Evolutionary conservation across 306 rosid species (phyloP).

Genomic region (Senna tora): DNA sequence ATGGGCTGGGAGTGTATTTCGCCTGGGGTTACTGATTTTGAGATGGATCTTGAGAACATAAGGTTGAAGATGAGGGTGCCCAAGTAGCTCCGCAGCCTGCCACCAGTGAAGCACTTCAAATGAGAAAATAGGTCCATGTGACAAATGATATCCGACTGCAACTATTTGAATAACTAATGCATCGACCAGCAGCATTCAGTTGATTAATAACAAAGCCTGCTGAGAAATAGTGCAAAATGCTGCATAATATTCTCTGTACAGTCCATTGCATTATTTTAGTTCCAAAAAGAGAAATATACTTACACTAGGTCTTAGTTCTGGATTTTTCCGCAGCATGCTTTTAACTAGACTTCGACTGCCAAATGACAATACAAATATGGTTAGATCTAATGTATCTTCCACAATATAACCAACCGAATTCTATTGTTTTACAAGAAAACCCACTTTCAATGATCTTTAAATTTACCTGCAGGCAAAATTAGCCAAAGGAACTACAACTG

Average conservation of each 20-base stretch:
- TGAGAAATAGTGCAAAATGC: conserved; percentile 25
- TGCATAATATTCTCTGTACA: conserved; percentile 16
- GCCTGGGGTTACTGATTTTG: conserved; percentile 80
- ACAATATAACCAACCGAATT: conserved; percentile 9
- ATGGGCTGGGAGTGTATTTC: conserved; percentile 54
- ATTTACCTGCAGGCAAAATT: conserved; percentile 25
- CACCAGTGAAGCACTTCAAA: conserved; percentile 44
- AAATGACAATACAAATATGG: conserved; percentile 44
- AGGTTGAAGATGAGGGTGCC: conserved; percentile 82
- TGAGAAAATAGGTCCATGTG: conserved; percentile 43
- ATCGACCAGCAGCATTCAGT: not conserved
- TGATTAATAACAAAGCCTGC: conserved; percentile 5
- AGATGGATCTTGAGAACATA: conserved; percentile 78
- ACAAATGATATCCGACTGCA: conserved; percentile 27
- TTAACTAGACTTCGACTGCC: conserved; percentile 93
- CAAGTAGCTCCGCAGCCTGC: conserved; percentile 93
- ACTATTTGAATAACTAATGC: not conserved
- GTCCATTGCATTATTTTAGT: conserved; percentile 34
- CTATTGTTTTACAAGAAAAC: conserved; percentile 27
- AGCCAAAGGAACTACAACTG: conserved; percentile 23
- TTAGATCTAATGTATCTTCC: conserved; percentile 30
- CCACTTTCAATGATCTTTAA: conserved; percentile 27
- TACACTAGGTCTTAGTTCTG: conserved; percentile 98
- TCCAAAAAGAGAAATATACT: conserved; percentile 50
- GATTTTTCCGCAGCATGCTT: conserved; percentile 99